Evolutionary conservation across 2,329 filamentous ascomycete genomes (phyloP).

Genomic region (Dothidotthia symphoricarpi): DNA sequence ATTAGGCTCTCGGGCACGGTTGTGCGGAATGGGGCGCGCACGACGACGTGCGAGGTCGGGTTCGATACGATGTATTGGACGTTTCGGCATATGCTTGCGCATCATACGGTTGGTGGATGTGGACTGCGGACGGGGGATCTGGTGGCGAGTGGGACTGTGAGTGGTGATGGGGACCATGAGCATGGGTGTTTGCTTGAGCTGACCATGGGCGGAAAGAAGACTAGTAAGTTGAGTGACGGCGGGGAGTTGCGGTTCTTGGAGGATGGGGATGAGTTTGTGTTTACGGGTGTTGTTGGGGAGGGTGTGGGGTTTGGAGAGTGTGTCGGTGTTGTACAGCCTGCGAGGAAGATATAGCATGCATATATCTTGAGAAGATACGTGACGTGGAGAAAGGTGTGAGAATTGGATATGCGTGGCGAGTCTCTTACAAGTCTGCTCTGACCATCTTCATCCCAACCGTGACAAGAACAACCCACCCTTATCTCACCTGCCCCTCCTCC

Average conservation of each 20-base stretch:
- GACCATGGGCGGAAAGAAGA: conserved; percentile 38
- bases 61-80: conserved; percentile 48
- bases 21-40: conserved; percentile 15
- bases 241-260: conserved; percentile 40
- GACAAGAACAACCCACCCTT: no score
- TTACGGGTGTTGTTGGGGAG: conserved; percentile 39
- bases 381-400: no score
- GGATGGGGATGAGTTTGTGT: conserved; percentile 44
- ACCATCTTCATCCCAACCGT: no score
- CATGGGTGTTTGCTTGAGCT: conserved; percentile 47
- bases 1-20: conserved; percentile 26
- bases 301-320: conserved; percentile 46
- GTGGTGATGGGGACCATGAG: conserved; percentile 39
- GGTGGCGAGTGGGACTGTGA: conserved; percentile 48
- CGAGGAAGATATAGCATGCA: conserved; percentile 9
- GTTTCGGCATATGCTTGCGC: conserved; percentile 47
- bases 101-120: conserved; percentile 46
- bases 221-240: conserved; percentile 30
- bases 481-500: conserved; percentile 44
- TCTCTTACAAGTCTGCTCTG: no score
- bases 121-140: conserved; percentile 46
- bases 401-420: no score
- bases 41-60: conserved; percentile 29
- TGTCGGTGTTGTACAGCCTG: conserved; percentile 36
- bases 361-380: no score